These are phyloP conservation scores for Falciphora oryzae DNA, from an alignment of 2,329 filamentous ascomycete species.

Conservation along the genomic window DNA sequence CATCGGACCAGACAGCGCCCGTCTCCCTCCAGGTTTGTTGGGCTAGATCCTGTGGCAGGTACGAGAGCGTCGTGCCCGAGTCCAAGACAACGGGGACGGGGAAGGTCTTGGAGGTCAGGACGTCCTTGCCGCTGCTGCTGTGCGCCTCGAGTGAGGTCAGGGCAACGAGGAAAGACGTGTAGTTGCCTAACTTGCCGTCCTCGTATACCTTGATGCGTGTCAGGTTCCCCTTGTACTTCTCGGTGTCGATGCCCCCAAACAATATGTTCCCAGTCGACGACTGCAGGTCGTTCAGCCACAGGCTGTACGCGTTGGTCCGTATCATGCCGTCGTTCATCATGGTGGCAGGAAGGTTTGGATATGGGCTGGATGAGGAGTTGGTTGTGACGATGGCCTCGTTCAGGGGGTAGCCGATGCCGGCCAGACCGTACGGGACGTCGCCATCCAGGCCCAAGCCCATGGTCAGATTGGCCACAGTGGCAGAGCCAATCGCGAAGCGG, in stretches of 20 bases:
- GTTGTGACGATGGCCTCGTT: conserved; percentile 44
- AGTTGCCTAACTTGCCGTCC: conserved; percentile 29
- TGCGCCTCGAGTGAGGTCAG: conserved; percentile 41
- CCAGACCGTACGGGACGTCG: conserved; percentile 49
- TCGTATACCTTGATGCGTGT: conserved; percentile 54
- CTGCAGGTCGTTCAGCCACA: conserved; percentile 55
- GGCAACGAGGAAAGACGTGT: conserved; percentile 42
- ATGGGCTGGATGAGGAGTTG: conserved; percentile 24
- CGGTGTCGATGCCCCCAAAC: conserved; percentile 75
- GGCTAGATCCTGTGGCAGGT: conserved; percentile 58
- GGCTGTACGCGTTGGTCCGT: conserved; percentile 62
- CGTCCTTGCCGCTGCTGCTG: conserved; percentile 44
- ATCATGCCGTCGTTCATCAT: conserved; percentile 59
- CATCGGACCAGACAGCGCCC: conserved; percentile 40
- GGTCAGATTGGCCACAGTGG: conserved; percentile 46
- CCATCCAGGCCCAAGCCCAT: conserved; percentile 54
- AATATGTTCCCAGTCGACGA: conserved; percentile 64
- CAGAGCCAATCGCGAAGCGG: conserved; percentile 46
- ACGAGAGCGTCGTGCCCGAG: conserved; percentile 68
- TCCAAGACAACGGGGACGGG: conserved; percentile 63
- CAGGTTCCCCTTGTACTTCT: conserved; percentile 63
- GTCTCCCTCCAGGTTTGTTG: conserved; percentile 47
- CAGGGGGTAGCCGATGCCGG: conserved; percentile 53
- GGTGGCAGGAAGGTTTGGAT: conserved; percentile 57
- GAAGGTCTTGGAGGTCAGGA: conserved; percentile 33